Evolutionary conservation across 257 asterid genomes (phyloP), one percentile per base, ranked within the genome.

Genomic region (Penstemon eatonii): DNA sequence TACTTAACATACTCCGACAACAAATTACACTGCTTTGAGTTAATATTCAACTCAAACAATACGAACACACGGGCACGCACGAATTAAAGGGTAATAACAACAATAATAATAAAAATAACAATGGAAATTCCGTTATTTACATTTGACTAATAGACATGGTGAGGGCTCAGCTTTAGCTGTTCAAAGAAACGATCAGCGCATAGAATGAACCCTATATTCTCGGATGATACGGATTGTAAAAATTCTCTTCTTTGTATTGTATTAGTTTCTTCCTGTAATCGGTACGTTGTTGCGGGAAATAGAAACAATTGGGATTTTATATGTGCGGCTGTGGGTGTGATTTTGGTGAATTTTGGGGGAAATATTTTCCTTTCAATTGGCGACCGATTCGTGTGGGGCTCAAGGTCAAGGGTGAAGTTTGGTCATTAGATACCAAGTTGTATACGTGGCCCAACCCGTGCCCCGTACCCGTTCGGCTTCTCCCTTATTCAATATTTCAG

Each of bases 181-280:
- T 3, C 5, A 36, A 52, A 56, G 51, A 58, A 59, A 71, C 71
- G 76, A 72, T 68, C 66, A 58, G 53, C 68, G 49, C 52, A 51
- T 62, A 41, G 33, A 12, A 65, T 40, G 18, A 73, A 59, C 18
- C 54, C 47, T 47, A 42, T 5, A 65, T 53, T 25, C 33, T 25
- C 33, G 33, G 33, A 25, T 25, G 33, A 6, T 42, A 43, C 62
- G 55, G 10, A 60, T 12, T 47, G 19, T 10, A 39, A 39, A 36
- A 46, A 12, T 45, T 40, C 15, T 7, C 4, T 46, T 8, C 41
- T 40, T 8, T 5, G n/a, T 40, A 7, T 8, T 5, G n/a, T 40
- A 7, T 67, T 52, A 13, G 42, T 8, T 8, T 15, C 18, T 63
- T 41, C 9, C 69, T 57, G 55, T 41, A 5, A 33, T 25, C 2